A percentile compares a stretch with the other conserved stretches of the same genome.
Evolutionary conservation across 495 filamentous ascomycete genomes (phyloP).

Genomic region (Podospora pseudopauciseta): DNA sequence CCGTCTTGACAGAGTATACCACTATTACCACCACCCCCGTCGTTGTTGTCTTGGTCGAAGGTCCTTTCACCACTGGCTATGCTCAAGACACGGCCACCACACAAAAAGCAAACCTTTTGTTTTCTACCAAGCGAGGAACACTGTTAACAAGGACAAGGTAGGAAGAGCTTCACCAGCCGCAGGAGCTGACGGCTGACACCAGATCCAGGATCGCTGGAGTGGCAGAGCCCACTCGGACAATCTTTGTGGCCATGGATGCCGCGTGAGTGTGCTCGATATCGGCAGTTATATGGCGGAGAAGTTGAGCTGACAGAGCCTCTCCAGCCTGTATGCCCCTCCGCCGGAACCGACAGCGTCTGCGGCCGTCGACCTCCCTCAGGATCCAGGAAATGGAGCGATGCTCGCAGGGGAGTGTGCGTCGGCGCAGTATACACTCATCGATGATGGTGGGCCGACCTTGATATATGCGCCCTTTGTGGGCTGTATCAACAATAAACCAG

Average conservation of each 20-base stretch:
- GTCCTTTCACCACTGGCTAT: not conserved
- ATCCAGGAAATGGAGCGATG: constrained; percentile 9
- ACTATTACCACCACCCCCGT: not conserved
- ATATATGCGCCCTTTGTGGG: constrained; percentile 26
- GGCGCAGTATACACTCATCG: constrained; percentile 21
- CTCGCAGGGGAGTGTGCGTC: constrained; percentile 19
- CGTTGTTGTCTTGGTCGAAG: not conserved
- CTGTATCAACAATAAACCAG: constrained; percentile 19
- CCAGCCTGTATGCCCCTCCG: constrained; percentile 2
- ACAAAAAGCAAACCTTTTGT: not conserved
- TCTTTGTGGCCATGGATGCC: constrained; percentile 1
- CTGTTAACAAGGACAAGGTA: not conserved
- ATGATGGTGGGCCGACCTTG: constrained; percentile 16
- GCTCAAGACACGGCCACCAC: not conserved
- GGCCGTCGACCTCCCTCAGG: not conserved
- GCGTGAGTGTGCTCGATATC: not conserved
- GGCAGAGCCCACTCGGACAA: not conserved
- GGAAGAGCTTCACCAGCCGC: not conserved
- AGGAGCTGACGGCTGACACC: not conserved
- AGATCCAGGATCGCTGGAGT: not conserved
- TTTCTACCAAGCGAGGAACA: not conserved
- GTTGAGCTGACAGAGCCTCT: not conserved
- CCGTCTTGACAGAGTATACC: constrained; percentile 4
- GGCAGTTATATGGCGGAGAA: not conserved
- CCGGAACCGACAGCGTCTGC: not conserved